Percentiles rank a stretch among this genome's conserved stretches.
Evolutionary conservation across 2,329 filamentous ascomycete genomes (phyloP).

Genomic region (Byssothecium circinans): DNA sequence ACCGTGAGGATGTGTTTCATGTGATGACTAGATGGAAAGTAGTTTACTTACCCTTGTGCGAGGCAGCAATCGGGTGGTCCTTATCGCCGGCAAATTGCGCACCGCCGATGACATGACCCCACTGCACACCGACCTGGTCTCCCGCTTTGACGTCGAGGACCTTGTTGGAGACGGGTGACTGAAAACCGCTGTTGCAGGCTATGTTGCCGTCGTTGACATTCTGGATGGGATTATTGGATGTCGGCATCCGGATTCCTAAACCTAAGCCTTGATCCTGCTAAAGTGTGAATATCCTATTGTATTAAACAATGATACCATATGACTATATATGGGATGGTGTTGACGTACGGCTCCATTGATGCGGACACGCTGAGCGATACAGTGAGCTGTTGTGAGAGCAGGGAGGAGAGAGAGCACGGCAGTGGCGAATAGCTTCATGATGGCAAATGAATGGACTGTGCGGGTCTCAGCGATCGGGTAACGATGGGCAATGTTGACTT

Average conservation of each 20-base stretch:
- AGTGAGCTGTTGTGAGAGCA: slow-evolving; percentile 43
- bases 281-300: background rate
- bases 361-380: slow-evolving; percentile 52
- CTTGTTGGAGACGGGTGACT: slow-evolving; percentile 38
- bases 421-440: slow-evolving; percentile 34
- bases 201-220: slow-evolving; percentile 52
- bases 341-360: slow-evolving; percentile 45
- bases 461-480: background rate
- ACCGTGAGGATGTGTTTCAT: slow-evolving; percentile 44
- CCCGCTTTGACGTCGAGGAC: slow-evolving; percentile 56
- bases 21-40: background rate
- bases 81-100: slow-evolving; percentile 49
- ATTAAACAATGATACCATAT: background rate
- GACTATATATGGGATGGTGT: background rate
- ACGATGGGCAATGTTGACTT: slow-evolving; percentile 2
- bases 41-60: slow-evolving; percentile 8
- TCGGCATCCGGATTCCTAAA: slow-evolving; percentile 54
- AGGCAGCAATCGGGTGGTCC: slow-evolving; percentile 12
- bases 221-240: slow-evolving; percentile 54
- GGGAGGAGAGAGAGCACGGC: slow-evolving; percentile 32
- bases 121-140: slow-evolving; percentile 56
- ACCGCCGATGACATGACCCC: slow-evolving; percentile 59
- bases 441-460: slow-evolving; percentile 5
- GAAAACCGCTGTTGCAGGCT: slow-evolving; percentile 50
- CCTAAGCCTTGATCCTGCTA: slow-evolving; percentile 52